These are phyloP conservation scores for Venturia aucupariae DNA, from an alignment of 2,329 filamentous ascomycete species.

Conservation along the genomic window DNA sequence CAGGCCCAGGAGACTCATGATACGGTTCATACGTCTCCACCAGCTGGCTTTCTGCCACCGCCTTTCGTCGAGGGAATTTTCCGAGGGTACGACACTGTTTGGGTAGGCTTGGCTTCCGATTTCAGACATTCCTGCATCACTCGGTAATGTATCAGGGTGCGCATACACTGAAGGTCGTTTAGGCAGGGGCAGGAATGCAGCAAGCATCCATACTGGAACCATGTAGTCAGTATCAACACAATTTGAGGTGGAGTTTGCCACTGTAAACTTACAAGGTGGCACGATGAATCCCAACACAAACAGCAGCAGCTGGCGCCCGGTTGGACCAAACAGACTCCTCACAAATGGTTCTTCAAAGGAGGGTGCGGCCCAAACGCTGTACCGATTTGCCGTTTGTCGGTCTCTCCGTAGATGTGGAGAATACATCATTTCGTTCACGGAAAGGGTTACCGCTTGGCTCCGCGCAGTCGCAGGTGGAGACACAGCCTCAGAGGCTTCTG, in stretches of 20 bases:
- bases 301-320: slow-evolving; percentile 64
- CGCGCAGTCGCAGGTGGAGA: slow-evolving; percentile 13
- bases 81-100: slow-evolving; percentile 1
- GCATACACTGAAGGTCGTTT: slow-evolving; percentile 35
- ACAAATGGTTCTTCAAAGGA: slow-evolving; percentile 51
- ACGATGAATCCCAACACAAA: slow-evolving; percentile 72
- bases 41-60: slow-evolving; percentile 51
- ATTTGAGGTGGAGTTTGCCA: background rate
- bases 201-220: slow-evolving; percentile 64
- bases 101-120: background rate
- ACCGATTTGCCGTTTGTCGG: slow-evolving; percentile 36
- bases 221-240: slow-evolving; percentile 12
- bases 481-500: background rate
- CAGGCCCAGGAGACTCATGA: slow-evolving; percentile 50
- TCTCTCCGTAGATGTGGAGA: slow-evolving; percentile 29
- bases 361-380: slow-evolving; percentile 64
- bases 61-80: slow-evolving; percentile 25
- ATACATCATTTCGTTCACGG: slow-evolving; percentile 22
- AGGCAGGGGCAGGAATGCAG: slow-evolving; percentile 64
- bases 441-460: slow-evolving; percentile 20
- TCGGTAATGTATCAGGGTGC: slow-evolving; percentile 18
- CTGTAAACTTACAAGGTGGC: slow-evolving; percentile 42
- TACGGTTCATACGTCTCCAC: slow-evolving; percentile 55
- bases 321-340: slow-evolving; percentile 45
- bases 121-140: slow-evolving; percentile 18